Percentiles rank a stretch among this genome's conserved stretches.
These are phyloP conservation scores for Eragrostis curvula DNA, from an alignment of 176 grass and related monocot genomes.

Conservation along the genomic window DNA sequence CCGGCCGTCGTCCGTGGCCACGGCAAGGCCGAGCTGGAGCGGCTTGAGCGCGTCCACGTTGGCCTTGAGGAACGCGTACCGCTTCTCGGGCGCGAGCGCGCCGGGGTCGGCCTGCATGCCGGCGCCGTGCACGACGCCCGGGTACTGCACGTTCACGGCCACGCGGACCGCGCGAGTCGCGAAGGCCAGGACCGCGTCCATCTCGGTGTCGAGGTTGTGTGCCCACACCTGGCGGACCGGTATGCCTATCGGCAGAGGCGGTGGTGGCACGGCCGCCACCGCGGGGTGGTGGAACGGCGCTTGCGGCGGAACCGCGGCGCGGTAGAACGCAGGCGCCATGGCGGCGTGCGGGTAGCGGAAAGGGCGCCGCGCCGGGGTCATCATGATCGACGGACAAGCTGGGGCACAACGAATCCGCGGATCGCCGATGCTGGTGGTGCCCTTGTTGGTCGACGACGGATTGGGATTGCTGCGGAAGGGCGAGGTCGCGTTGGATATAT, in stretches of 20 bases:
- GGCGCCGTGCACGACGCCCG: constrained; percentile 14
- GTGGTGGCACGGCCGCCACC: neutral
- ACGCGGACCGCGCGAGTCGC: neutral
- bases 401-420: too few relatives aligned
- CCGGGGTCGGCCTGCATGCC: neutral
- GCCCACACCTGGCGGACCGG: constrained; percentile 7
- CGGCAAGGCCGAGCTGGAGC: neutral
- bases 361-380: neutral
- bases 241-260: neutral
- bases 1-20: neutral
- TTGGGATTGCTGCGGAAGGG: too few relatives aligned
- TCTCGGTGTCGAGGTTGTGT: neutral
- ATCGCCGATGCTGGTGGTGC: too few relatives aligned
- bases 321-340: neutral
- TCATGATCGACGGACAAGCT: neutral
- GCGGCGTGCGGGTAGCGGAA: neutral
- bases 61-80: neutral
- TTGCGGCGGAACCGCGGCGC: neutral
- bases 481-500: too few relatives aligned
- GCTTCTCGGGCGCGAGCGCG: neutral
- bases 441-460: too few relatives aligned
- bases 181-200: neutral
- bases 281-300: neutral
- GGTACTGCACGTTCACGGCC: constrained; percentile 13
- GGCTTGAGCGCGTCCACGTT: constrained; percentile 12